Evolutionary conservation across 2,329 filamentous ascomycete genomes (phyloP).

Genomic region (Macrophomina phaseolina): DNA sequence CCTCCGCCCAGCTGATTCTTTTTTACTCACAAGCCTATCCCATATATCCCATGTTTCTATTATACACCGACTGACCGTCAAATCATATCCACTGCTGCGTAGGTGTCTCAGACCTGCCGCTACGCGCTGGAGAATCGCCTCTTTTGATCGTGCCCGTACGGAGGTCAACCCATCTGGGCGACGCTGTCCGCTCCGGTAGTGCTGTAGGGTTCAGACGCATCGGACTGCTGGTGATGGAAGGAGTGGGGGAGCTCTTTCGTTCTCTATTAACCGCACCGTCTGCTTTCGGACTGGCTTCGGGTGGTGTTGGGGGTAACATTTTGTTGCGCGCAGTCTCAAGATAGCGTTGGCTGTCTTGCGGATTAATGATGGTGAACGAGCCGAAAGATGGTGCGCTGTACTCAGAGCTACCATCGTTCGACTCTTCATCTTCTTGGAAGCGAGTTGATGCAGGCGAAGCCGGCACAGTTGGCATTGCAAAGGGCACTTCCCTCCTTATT

Average conservation of each 20-base stretch:
- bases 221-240: neutral
- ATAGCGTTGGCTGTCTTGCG: conserved; percentile 37
- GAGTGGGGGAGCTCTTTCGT: neutral
- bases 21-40: neutral
- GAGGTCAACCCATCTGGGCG: conserved; percentile 19
- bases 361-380: conserved; percentile 29
- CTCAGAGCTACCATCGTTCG: neutral
- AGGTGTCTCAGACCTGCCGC: neutral
- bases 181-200: conserved; percentile 11
- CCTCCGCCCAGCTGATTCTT: neutral
- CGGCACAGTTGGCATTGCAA: neutral
- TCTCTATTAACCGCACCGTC: neutral
- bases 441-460: conserved; percentile 12
- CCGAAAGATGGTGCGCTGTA: conserved; percentile 11
- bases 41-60: conserved; percentile 16
- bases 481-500: neutral
- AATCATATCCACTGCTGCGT: conserved; percentile 19
- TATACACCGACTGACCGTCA: neutral
- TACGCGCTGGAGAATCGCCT: neutral
- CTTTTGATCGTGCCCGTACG: conserved; percentile 21
- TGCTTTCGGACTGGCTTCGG: conserved; percentile 2
- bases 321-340: conserved; percentile 43
- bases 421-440: conserved; percentile 15
- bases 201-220: neutral
- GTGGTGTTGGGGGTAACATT: conserved; percentile 40